Conservation (phyloP, 176 grass and related monocot species). For the Poa pratensis region DNA sequence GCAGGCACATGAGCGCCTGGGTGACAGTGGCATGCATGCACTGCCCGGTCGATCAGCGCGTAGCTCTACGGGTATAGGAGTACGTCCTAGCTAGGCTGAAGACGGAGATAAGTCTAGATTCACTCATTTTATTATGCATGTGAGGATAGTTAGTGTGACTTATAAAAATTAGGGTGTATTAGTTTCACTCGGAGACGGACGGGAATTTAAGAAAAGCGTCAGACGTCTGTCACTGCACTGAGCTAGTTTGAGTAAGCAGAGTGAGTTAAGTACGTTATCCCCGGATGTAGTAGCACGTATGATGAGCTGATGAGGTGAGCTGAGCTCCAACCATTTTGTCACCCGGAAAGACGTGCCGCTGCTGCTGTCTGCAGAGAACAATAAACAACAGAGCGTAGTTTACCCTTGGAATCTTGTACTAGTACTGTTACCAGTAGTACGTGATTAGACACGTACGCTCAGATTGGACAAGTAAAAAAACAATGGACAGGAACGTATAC, state of each 20-base stretch:
- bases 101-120: too few relatives aligned
- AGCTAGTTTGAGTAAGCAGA: not conserved
- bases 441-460: conserved; percentile 29
- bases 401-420: conserved; percentile 36
- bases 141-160: too few relatives aligned
- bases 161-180: too few relatives aligned
- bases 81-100: too few relatives aligned
- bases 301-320: conserved; percentile 36
- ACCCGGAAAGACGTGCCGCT: conserved; percentile 48
- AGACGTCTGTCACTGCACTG: not conserved
- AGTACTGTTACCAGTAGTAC: too few relatives aligned
- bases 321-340: conserved; percentile 55
- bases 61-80: not conserved
- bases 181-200: not conserved
- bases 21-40: too few relatives aligned
- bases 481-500: too few relatives aligned
- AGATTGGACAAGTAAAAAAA: not conserved
- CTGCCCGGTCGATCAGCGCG: too few relatives aligned
- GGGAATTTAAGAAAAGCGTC: not conserved
- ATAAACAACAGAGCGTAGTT: not conserved
- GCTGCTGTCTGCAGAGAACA: conserved; percentile 19
- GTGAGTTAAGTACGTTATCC: conserved; percentile 15
- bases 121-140: too few relatives aligned
- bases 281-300: conserved; percentile 31
- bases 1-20: too few relatives aligned